Conservation (phyloP, 2,329 filamentous ascomycete genomes). For the Cordyceps fumosorosea region DNA sequence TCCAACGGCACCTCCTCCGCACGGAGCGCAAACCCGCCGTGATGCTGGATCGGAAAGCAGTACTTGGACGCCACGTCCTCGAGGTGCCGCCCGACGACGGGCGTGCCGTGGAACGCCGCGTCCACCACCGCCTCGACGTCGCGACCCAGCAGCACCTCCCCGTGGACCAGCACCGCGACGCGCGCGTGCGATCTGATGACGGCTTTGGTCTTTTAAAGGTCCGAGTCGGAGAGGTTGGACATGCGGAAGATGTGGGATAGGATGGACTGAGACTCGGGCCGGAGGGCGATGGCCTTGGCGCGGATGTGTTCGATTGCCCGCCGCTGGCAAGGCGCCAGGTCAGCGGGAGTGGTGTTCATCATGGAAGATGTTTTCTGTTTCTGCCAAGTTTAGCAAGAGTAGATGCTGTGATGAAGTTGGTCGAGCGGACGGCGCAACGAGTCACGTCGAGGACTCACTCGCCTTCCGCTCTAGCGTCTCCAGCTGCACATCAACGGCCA, state of each 20-base stretch:
- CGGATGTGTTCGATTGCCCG: neutral
- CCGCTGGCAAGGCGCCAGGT: neutral
- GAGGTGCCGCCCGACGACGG: conserved; percentile 11
- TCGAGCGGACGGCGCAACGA: neutral
- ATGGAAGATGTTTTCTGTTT: neutral
- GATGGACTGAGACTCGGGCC: neutral
- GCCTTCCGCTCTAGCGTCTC: neutral
- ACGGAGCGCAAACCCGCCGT: conserved; percentile 13
- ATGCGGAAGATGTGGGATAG: conserved; percentile 3
- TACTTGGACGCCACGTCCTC: conserved; percentile 13
- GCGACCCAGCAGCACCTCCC: conserved; percentile 14
- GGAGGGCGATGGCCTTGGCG: neutral
- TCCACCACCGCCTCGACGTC: conserved; percentile 19
- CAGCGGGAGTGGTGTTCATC: neutral
- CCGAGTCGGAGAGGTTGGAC: neutral
- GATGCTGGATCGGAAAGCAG: conserved; percentile 14
- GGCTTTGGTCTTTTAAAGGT: neutral
- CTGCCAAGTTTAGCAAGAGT: neutral
- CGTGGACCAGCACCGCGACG: conserved; percentile 18
- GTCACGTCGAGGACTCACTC: neutral
- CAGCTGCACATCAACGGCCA: neutral
- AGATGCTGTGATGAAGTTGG: too few relatives aligned
- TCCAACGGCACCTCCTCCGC: conserved; percentile 12
- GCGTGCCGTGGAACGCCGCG: conserved; percentile 14
- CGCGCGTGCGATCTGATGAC: conserved; percentile 12